Percentiles rank a stretch among this genome's conserved stretches.
Conservation (phyloP, 371 early-diverging fungal genomes). For the Nematocida sp. region DNA sequence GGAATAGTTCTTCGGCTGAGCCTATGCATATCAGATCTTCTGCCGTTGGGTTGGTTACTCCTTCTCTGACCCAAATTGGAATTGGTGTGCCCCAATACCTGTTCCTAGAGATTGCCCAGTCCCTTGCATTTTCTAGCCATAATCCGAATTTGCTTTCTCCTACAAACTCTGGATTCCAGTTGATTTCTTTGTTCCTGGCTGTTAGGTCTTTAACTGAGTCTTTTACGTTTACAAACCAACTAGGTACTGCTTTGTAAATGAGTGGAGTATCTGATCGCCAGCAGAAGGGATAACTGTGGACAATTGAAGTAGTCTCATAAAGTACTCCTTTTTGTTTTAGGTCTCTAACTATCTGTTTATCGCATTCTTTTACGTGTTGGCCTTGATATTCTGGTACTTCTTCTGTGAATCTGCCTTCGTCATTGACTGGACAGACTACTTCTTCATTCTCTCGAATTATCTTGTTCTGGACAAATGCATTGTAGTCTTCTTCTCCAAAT, state of each 20-base stretch:
- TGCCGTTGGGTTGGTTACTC: slow-evolving; percentile 75
- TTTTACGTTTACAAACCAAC: slow-evolving; percentile 93
- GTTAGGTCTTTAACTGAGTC: slow-evolving; percentile 76
- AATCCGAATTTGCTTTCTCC: slow-evolving; percentile 94
- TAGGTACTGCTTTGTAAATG: slow-evolving; percentile 91
- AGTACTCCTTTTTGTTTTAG: slow-evolving; percentile 60
- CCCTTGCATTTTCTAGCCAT: slow-evolving; percentile 94
- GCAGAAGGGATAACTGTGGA: slow-evolving; percentile 87
- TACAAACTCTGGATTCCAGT: slow-evolving; percentile 93
- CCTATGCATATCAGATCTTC: slow-evolving; percentile 77
- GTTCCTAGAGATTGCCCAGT: slow-evolving; percentile 97
- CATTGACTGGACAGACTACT: slow-evolving; percentile 84
- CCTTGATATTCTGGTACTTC: slow-evolving; percentile 73
- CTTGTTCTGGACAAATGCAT: slow-evolving; percentile 76
- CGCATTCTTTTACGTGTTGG: slow-evolving; percentile 77
- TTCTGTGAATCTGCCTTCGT: slow-evolving; percentile 76
- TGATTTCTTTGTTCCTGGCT: slow-evolving; percentile 77
- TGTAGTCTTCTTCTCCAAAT: slow-evolving; percentile 99
- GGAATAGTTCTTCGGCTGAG: slow-evolving; percentile 78
- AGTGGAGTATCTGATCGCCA: slow-evolving; percentile 97
- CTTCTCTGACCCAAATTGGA: slow-evolving; percentile 76
- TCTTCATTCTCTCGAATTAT: slow-evolving; percentile 77
- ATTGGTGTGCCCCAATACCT: slow-evolving; percentile 99
- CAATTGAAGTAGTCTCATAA: slow-evolving; percentile 65
- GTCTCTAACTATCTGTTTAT: slow-evolving; percentile 80